Conservation (phyloP, 148 eudicot species). For the Arbutus unedo region DNA sequence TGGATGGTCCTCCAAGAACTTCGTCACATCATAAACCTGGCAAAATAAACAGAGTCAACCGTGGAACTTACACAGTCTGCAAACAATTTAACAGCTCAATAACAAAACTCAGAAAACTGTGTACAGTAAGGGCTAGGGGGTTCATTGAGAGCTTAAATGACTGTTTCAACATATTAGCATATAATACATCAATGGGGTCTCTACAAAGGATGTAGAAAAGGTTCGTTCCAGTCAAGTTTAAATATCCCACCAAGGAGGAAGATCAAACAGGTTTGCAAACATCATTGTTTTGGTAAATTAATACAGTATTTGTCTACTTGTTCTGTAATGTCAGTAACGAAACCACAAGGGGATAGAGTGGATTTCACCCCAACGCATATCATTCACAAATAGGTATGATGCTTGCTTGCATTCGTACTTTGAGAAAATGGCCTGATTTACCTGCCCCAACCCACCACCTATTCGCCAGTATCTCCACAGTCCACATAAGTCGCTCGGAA, state of each 20-base stretch:
- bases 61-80: background rate
- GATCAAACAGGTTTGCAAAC: background rate
- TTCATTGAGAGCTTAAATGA: background rate
- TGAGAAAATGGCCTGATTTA: background rate
- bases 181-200: background rate
- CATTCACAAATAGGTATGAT: background rate
- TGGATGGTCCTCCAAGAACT: slow-evolving; percentile 90
- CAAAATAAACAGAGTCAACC: background rate
- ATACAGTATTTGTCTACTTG: background rate
- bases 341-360: background rate
- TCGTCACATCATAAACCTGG: slow-evolving; percentile 86
- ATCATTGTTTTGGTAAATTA: background rate
- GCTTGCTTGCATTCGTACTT: background rate
- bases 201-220: background rate
- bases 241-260: background rate
- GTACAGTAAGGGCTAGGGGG: background rate
- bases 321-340: background rate
- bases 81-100: background rate
- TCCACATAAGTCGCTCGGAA: background rate
- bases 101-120: background rate
- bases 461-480: background rate
- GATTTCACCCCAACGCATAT: background rate
- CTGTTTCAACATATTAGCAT: background rate
- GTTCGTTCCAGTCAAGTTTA: background rate
- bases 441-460: background rate